Percentiles rank a stretch among this genome's conserved stretches.
These are phyloP conservation scores for Nakazawaea siamensis DNA, from an alignment of 805 yeast genomes.

Conservation along the genomic window DNA sequence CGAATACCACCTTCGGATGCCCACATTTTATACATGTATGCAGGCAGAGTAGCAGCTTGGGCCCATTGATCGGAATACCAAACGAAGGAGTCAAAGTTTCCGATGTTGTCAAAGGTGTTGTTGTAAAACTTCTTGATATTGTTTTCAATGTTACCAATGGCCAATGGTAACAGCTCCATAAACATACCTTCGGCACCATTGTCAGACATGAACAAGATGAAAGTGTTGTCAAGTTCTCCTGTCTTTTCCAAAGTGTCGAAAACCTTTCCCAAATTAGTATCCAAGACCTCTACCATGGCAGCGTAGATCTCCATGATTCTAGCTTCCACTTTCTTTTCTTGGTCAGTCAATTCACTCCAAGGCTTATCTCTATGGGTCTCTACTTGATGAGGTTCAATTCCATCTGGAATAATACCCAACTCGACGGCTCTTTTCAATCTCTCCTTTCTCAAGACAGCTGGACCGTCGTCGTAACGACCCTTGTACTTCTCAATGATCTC, in stretches of 20 bases:
- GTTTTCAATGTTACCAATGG: conserved; percentile 18
- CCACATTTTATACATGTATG: conserved; percentile 47
- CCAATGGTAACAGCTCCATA: conserved; percentile 45
- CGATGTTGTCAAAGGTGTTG: conserved; percentile 38
- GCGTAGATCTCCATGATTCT: conserved; percentile 50
- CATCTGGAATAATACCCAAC: conserved; percentile 38
- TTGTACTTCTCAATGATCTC: conserved; percentile 37
- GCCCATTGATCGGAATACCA: conserved; percentile 55
- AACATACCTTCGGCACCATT: conserved; percentile 60
- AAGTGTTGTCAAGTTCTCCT: conserved; percentile 44
- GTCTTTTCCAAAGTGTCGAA: conserved; percentile 29
- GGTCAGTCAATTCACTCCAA: conserved; percentile 34
- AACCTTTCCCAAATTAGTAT: conserved; percentile 41
- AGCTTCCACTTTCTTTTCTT: conserved; percentile 28
- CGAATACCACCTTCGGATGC: conserved; percentile 54
- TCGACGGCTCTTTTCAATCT: conserved; percentile 32
- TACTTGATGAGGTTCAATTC: conserved; percentile 34
- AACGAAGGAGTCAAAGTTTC: conserved; percentile 36
- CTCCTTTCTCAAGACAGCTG: conserved; percentile 29
- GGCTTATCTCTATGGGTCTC: conserved; percentile 31
- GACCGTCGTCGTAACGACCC: conserved; percentile 41
- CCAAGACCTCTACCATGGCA: conserved; percentile 56
- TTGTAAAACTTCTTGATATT: conserved; percentile 27
- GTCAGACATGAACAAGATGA: conserved; percentile 53
- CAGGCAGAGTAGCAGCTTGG: conserved; percentile 53